Percentiles rank a stretch among this genome's conserved stretches.
These are phyloP conservation scores for Chaetomium cochliodes DNA, from an alignment of 495 filamentous ascomycete genomes.

Conservation along the genomic window DNA sequence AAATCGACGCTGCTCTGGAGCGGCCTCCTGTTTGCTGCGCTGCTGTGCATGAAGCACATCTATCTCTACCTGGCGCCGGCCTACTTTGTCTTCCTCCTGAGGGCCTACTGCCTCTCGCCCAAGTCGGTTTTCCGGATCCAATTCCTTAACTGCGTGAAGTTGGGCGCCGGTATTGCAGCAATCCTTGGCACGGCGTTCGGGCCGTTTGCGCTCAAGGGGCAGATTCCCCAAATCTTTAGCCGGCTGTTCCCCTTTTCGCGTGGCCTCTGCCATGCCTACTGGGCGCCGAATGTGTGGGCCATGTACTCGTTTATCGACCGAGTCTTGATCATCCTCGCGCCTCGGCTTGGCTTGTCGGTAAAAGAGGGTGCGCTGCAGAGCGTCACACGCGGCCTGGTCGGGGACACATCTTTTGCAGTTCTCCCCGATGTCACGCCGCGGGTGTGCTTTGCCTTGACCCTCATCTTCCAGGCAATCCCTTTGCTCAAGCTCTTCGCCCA, in stretches of 20 bases:
- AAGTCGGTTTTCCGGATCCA: conserved; percentile 73
- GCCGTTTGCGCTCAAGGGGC: conserved; percentile 79
- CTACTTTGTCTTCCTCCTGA: conserved; percentile 87
- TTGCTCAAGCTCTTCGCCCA: conserved; percentile 77
- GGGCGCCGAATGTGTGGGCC: conserved; percentile 97
- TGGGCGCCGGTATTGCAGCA: conserved; percentile 66
- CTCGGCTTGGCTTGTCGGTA: conserved; percentile 69
- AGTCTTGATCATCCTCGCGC: conserved; percentile 78
- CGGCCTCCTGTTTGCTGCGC: conserved; percentile 75
- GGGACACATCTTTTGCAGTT: conserved; percentile 92
- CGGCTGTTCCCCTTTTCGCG: conserved; percentile 91
- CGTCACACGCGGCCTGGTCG: conserved; percentile 88
- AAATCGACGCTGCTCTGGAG: conserved; percentile 73
- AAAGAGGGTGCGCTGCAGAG: conserved; percentile 75
- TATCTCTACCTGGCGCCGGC: conserved; percentile 96
- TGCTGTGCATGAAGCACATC: conserved; percentile 96
- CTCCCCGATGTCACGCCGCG: conserved; percentile 81
- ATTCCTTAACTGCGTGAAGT: conserved; percentile 75
- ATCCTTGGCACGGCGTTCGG: conserved; percentile 86
- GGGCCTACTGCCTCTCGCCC: conserved; percentile 82
- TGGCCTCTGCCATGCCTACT: conserved; percentile 94
- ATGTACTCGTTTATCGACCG: conserved; percentile 92
- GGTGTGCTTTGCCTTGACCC: conserved; percentile 76
- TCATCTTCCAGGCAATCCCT: conserved; percentile 77
- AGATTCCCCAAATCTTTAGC: conserved; percentile 82